Percentiles rank a stretch among this genome's conserved stretches.
These are phyloP conservation scores for Ophiocordyceps sinensis DNA, from an alignment of 2,329 filamentous ascomycete genomes.

Conservation along the genomic window DNA sequence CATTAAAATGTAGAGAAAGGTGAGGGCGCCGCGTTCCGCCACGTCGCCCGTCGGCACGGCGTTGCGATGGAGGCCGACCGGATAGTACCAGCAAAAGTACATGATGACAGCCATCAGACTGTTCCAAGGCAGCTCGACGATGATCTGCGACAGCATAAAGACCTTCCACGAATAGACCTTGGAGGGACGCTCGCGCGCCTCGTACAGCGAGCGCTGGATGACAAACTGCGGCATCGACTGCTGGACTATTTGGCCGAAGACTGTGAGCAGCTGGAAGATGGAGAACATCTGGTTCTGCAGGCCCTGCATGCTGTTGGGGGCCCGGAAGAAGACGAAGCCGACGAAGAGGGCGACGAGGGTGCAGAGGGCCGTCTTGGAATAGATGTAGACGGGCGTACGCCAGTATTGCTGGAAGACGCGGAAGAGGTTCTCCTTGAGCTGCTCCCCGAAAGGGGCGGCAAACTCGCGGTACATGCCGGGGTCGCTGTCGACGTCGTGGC, in stretches of 20 bases:
- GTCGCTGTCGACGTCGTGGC: constrained; percentile 17
- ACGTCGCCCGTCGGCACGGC: constrained; percentile 46
- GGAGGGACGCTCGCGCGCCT: constrained; percentile 70
- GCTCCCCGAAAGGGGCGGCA: constrained; percentile 56
- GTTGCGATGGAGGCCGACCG: constrained; percentile 62
- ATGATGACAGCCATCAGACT: constrained; percentile 61
- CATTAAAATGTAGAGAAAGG: constrained; percentile 61
- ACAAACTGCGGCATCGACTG: constrained; percentile 82
- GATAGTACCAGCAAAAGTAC: constrained; percentile 76
- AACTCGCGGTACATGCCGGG: constrained; percentile 54
- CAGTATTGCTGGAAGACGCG: constrained; percentile 88
- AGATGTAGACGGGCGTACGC: constrained; percentile 81
- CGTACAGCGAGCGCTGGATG: constrained; percentile 66
- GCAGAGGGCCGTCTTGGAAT: constrained; percentile 62
- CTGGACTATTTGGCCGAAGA: constrained; percentile 67
- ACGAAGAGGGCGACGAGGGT: constrained; percentile 56
- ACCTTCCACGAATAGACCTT: constrained; percentile 78
- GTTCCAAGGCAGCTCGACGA: constrained; percentile 80
- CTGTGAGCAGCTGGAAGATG: constrained; percentile 70
- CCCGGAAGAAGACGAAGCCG: constrained; percentile 65
- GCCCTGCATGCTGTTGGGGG: constrained; percentile 58
- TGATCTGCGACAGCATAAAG: constrained; percentile 70
- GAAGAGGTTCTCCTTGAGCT: constrained; percentile 51
- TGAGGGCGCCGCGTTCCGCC: constrained; percentile 56
- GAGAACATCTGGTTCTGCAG: constrained; percentile 78